Conservation (phyloP, 2,329 filamentous ascomycete genomes). For the Tolypocladium ophioglossoides region DNA sequence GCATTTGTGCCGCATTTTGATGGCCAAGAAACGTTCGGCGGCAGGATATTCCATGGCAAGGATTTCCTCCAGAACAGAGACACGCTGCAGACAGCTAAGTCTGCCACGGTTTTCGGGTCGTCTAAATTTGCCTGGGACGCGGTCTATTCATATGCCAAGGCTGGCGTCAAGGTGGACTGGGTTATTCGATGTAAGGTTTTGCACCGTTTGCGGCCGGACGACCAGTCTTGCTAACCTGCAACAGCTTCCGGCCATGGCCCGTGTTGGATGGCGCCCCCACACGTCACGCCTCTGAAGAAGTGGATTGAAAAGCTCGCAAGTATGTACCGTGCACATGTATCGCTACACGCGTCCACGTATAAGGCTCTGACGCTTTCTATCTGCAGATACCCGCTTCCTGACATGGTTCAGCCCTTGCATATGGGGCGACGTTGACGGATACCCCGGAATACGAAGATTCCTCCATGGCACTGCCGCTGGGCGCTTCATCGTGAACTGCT, state of each 20-base stretch:
- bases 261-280: slow-evolving; percentile 45
- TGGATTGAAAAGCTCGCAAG: slow-evolving; percentile 59
- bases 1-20: slow-evolving; percentile 32
- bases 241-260: slow-evolving; percentile 43
- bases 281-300: slow-evolving; percentile 56
- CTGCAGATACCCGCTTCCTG: slow-evolving; percentile 48
- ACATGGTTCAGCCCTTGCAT: slow-evolving; percentile 68
- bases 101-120: slow-evolving; percentile 47
- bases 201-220: neutral
- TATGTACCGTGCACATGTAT: slow-evolving; percentile 16
- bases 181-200: slow-evolving; percentile 38
- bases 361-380: slow-evolving; percentile 20
- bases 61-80: slow-evolving; percentile 31
- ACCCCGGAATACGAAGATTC: slow-evolving; percentile 39
- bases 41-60: slow-evolving; percentile 38
- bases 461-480: slow-evolving; percentile 48
- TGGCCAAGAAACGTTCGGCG: slow-evolving; percentile 34
- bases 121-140: slow-evolving; percentile 57
- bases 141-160: slow-evolving; percentile 48
- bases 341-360: slow-evolving; percentile 21
- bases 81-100: slow-evolving; percentile 29
- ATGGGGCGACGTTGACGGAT: slow-evolving; percentile 57
- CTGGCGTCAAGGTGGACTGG: slow-evolving; percentile 47
- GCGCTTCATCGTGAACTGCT: slow-evolving; percentile 40
- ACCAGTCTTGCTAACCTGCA: neutral